A percentile compares a stretch with the other conserved stretches of the same genome.
Evolutionary conservation across 1,284 basidiomycete genomes (phyloP).

Genomic region (Phellinidium pouzarii): DNA sequence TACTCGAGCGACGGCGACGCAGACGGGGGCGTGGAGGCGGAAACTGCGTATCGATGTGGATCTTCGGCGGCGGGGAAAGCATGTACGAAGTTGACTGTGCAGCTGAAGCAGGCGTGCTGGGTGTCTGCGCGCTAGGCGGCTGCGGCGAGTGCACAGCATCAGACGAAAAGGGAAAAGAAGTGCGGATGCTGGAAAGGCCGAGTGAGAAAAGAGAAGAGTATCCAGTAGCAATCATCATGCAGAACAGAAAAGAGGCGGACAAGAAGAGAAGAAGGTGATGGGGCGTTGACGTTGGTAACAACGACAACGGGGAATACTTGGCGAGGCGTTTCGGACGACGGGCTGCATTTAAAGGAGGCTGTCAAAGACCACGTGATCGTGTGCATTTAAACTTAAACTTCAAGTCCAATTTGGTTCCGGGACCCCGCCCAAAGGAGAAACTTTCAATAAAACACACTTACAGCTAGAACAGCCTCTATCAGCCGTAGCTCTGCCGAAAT

Average conservation of each 20-base stretch:
- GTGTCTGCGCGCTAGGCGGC: not conserved
- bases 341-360: no score
- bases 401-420: no score
- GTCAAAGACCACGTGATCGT: no score
- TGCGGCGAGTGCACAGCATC: not conserved
- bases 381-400: no score
- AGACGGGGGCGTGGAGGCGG: slow-evolving; percentile 27
- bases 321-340: no score
- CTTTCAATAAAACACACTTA: no score
- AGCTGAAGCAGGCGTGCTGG: slow-evolving; percentile 8
- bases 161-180: not conserved
- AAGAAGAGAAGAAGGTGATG: not conserved
- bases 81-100: not conserved
- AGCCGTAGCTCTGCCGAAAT: no score
- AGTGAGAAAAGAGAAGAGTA: slow-evolving; percentile 17
- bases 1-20: slow-evolving; percentile 48
- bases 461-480: no score
- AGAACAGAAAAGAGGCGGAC: not conserved
- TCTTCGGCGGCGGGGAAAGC: slow-evolving; percentile 12
- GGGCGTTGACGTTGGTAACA: no score
- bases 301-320: no score
- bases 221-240: slow-evolving; percentile 7
- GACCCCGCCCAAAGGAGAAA: no score
- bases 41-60: slow-evolving; percentile 17
- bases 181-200: slow-evolving; percentile 14